These are phyloP conservation scores for Cairneyella variabilis DNA, from an alignment of 495 filamentous ascomycete species.

Conservation along the genomic window DNA sequence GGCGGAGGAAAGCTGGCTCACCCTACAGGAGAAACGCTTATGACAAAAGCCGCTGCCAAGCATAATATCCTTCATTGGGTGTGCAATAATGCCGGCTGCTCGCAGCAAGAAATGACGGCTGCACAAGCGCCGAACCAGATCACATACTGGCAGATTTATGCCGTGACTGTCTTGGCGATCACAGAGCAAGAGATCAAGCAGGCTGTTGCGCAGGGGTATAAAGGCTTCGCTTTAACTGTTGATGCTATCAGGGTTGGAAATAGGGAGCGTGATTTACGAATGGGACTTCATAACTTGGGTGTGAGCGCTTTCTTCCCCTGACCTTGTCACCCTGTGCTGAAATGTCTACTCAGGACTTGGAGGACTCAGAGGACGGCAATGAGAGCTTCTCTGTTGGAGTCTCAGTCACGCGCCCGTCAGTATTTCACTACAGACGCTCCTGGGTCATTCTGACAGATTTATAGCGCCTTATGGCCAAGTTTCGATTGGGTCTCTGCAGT, in stretches of 20 bases:
- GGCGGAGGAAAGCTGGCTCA: constrained; percentile 34
- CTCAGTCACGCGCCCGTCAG: neutral
- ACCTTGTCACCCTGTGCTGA: no score
- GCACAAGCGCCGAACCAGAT: neutral
- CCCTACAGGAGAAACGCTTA: constrained; percentile 30
- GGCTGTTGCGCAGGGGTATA: neutral
- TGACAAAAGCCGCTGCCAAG: constrained; percentile 32
- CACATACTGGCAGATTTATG: neutral
- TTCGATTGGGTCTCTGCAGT: neutral
- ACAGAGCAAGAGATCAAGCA: neutral
- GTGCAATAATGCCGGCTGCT: neutral
- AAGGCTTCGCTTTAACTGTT: neutral
- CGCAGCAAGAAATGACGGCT: neutral
- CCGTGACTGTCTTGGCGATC: neutral
- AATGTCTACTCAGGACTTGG: no score
- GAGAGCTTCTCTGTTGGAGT: neutral
- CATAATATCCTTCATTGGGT: constrained; percentile 27
- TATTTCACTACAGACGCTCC: neutral
- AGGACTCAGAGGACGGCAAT: neutral
- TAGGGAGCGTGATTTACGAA: neutral
- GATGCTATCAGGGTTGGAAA: neutral
- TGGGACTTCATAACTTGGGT: neutral
- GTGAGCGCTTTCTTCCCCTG: no score
- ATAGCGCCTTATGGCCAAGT: neutral
- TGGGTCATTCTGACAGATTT: neutral